Evolutionary conservation across 2,329 filamentous ascomycete species (phyloP).

Genomic region (Ustilaginoidea virens): DNA sequence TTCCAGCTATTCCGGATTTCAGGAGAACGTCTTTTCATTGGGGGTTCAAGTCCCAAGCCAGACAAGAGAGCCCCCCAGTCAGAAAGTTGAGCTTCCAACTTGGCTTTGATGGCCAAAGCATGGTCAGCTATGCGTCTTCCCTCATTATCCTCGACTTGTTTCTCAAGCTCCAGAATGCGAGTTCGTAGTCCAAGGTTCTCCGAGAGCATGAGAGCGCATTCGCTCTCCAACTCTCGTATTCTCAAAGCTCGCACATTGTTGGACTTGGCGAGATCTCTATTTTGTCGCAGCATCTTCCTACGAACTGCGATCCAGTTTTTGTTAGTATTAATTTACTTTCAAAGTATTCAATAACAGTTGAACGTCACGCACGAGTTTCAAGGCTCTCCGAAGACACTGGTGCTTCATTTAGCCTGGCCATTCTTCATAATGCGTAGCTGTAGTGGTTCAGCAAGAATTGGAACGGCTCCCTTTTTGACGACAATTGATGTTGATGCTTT

Average conservation of each 20-base stretch:
- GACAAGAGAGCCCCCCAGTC: constrained; percentile 55
- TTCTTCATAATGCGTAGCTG: constrained; percentile 29
- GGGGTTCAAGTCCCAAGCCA: constrained; percentile 46
- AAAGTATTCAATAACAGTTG: neutral
- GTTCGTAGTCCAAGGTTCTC: constrained; percentile 63
- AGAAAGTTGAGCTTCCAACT: constrained; percentile 55
- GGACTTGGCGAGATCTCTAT: constrained; percentile 65
- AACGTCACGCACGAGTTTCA: constrained; percentile 53
- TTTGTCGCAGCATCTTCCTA: constrained; percentile 66
- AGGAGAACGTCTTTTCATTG: constrained; percentile 30
- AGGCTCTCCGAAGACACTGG: constrained; percentile 51
- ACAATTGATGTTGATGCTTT: no score
- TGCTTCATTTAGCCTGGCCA: constrained; percentile 72
- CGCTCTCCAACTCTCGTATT: constrained; percentile 62
- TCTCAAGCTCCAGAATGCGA: constrained; percentile 54
- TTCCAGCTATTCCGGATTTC: constrained; percentile 24
- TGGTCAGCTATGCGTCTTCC: constrained; percentile 46
- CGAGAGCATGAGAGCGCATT: constrained; percentile 58
- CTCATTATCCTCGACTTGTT: constrained; percentile 46
- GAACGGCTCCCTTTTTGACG: no score
- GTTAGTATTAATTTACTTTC: neutral
- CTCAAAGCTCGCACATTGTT: constrained; percentile 66
- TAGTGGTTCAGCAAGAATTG: no score
- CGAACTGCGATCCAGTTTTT: constrained; percentile 41
- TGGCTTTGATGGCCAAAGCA: constrained; percentile 51